These are phyloP conservation scores for Talaromyces atroroseus DNA, from an alignment of 2,329 filamentous ascomycete genomes.

Conservation along the genomic window DNA sequence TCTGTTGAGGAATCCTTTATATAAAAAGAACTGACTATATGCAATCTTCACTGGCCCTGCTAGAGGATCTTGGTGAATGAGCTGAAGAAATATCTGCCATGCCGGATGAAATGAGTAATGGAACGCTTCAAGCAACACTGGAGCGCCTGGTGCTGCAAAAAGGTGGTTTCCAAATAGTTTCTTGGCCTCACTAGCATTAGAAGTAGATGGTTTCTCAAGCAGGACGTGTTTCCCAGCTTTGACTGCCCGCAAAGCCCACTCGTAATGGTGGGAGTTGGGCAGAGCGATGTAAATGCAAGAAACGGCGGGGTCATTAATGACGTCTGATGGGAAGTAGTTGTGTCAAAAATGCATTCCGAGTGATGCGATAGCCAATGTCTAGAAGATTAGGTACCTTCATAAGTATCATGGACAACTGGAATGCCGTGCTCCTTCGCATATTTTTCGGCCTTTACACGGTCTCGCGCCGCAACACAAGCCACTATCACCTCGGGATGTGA, in stretches of 20 bases:
- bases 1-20: slow-evolving; percentile 25
- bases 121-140: slow-evolving; percentile 50
- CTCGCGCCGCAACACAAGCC: slow-evolving; percentile 47
- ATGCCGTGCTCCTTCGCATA: slow-evolving; percentile 50
- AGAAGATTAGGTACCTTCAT: slow-evolving; percentile 39
- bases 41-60: slow-evolving; percentile 32
- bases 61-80: slow-evolving; percentile 4
- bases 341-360: not conserved
- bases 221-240: slow-evolving; percentile 51
- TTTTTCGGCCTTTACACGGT: slow-evolving; percentile 39
- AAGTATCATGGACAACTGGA: slow-evolving; percentile 43
- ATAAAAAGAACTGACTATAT: slow-evolving; percentile 35
- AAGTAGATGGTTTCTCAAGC: slow-evolving; percentile 50
- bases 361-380: not conserved
- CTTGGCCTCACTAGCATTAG: slow-evolving; percentile 43
- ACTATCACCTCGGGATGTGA: slow-evolving; percentile 50
- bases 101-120: slow-evolving; percentile 50
- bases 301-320: slow-evolving; percentile 8
- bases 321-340: not conserved
- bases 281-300: slow-evolving; percentile 46
- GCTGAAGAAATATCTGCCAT: slow-evolving; percentile 35
- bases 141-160: slow-evolving; percentile 26
- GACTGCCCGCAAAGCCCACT: slow-evolving; percentile 48
- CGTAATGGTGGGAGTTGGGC: slow-evolving; percentile 33
- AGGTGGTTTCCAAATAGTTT: slow-evolving; percentile 39